Conservation (phyloP, 176 grass and related monocot genomes). For the Bonia amplexicaulis region DNA sequence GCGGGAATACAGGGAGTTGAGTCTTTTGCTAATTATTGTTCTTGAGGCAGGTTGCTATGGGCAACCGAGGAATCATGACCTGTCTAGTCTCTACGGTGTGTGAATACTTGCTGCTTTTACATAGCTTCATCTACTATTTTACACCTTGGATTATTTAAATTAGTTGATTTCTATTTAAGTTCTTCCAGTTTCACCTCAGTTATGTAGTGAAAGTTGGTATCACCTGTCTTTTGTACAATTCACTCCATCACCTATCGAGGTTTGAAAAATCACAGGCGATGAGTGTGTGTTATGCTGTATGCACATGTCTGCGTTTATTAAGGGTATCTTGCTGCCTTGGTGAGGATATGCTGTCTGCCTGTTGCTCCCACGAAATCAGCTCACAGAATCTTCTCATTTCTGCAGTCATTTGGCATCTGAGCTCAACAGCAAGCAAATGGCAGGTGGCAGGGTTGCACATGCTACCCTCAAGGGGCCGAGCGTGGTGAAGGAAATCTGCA, state of each 20-base stretch:
- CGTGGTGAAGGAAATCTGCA: constrained; percentile 66
- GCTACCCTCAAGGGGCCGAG: constrained; percentile 61
- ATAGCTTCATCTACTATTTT: not conserved
- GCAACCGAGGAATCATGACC: not conserved
- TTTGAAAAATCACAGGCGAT: not conserved
- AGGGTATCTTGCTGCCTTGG: constrained; percentile 30
- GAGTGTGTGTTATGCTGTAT: constrained; percentile 15
- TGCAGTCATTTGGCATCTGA: constrained; percentile 42
- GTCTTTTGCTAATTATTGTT: not conserved
- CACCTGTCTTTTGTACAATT: not conserved
- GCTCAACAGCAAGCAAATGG: constrained; percentile 46
- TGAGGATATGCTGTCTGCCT: constrained; percentile 36
- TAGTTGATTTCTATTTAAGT: not conserved
- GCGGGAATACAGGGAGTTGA: not conserved
- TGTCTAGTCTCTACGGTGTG: not conserved
- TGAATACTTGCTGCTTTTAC: not conserved
- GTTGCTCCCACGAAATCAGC: constrained; percentile 35
- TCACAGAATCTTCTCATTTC: constrained; percentile 39
- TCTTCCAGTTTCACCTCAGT: not conserved
- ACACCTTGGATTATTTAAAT: not conserved
- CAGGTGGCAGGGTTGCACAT: constrained; percentile 62
- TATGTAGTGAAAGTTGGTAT: not conserved
- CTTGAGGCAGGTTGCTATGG: not conserved
- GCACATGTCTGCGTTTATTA: constrained; percentile 39
- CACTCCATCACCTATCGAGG: not conserved